Conservation (phyloP, 345 rosid species). For the Camelina neglecta region DNA sequence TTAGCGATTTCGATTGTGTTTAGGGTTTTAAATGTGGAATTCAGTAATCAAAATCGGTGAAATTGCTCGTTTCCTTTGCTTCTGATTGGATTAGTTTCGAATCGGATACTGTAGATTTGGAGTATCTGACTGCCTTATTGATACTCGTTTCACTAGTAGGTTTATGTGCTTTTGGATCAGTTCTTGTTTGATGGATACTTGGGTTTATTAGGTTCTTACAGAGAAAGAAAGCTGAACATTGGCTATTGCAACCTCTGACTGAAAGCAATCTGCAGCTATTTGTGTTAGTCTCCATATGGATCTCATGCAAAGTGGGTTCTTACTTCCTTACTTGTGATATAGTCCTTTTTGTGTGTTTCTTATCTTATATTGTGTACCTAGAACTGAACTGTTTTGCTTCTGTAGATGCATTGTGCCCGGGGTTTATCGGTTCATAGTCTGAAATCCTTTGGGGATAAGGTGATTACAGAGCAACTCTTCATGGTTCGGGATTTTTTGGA, state of each 20-base stretch:
- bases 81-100: background rate
- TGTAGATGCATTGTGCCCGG: conserved; percentile 55
- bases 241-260: conserved; percentile 66
- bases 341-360: background rate
- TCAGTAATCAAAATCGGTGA: background rate
- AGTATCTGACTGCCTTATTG: background rate
- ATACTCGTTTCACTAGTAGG: background rate
- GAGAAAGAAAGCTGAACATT: conserved; percentile 45
- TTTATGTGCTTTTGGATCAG: background rate
- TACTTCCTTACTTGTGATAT: background rate
- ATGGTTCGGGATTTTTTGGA: conserved; percentile 66
- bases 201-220: conserved; percentile 44
- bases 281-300: conserved; percentile 71
- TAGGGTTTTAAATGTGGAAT: background rate
- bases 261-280: conserved; percentile 81
- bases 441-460: conserved; percentile 58
- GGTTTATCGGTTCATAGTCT: conserved; percentile 56
- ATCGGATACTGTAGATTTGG: background rate
- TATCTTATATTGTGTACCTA: conserved; percentile 46
- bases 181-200: background rate
- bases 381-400: conserved; percentile 13
- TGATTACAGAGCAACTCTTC: conserved; percentile 73
- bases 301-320: conserved; percentile 67
- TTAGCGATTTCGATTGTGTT: background rate
- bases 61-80: conserved; percentile 4